phyloP scores from a whole-genome alignment of 2,329 filamentous ascomycete genomes.

The Pseudopithomyces chartarum region DNA sequence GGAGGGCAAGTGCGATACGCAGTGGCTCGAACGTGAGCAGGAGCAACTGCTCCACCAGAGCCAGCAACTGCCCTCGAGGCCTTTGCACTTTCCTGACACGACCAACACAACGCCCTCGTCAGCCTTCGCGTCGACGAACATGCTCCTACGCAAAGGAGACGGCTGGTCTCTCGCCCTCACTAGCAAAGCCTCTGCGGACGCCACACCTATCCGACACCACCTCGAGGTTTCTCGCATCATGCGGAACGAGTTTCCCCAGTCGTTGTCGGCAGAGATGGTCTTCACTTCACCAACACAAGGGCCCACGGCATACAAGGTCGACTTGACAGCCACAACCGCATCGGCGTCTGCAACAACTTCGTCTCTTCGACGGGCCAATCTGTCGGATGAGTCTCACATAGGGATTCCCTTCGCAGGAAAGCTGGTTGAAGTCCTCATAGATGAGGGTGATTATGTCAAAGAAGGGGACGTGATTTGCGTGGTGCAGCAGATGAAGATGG shows the following conservation, averaged over 20 bases:
- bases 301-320: slow-evolving; percentile 52
- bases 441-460: slow-evolving; percentile 58
- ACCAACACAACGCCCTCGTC: slow-evolving; percentile 1
- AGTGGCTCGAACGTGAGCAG: slow-evolving; percentile 62
- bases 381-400: slow-evolving; percentile 57
- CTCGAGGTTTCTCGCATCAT: slow-evolving; percentile 60
- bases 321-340: slow-evolving; percentile 51
- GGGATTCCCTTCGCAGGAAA: slow-evolving; percentile 63
- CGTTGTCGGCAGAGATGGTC: slow-evolving; percentile 55
- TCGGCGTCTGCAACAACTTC: slow-evolving; percentile 47
- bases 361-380: slow-evolving; percentile 56
- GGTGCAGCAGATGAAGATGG: slow-evolving; percentile 72
- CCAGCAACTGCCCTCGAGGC: slow-evolving; percentile 7
- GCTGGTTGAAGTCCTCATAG: slow-evolving; percentile 63
- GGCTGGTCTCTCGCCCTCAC: slow-evolving; percentile 60
- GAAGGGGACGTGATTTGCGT: slow-evolving; percentile 62
- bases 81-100: neutral
- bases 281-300: slow-evolving; percentile 48
- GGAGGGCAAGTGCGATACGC: slow-evolving; percentile 56
- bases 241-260: slow-evolving; percentile 64
- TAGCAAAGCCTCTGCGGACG: slow-evolving; percentile 3
- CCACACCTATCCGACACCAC: slow-evolving; percentile 51
- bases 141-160: slow-evolving; percentile 63
- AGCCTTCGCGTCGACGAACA: slow-evolving; percentile 33
- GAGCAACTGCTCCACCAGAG: slow-evolving; percentile 43